Evolutionary conservation across 768 basidiomycete genomes (phyloP), one percentile per base, ranked within the genome.

Genomic region (Paxillus involutus): DNA sequence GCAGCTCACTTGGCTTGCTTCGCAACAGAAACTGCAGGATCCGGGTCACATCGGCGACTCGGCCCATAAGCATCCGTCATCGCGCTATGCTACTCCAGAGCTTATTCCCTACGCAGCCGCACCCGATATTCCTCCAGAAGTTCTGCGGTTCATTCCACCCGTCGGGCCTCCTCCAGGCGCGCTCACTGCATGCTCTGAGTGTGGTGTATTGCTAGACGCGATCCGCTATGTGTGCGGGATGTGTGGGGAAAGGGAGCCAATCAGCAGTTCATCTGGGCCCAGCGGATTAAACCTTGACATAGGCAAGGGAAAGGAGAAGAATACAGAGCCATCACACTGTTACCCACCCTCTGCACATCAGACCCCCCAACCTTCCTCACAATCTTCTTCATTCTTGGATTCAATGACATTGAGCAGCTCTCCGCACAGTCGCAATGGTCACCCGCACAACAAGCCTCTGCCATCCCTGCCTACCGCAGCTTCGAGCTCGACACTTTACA

Each of bases 141-240:
- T 83, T 1, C 74, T 85, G 13, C 81, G 79, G 37, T 80, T 75
- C 53, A 69, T 81, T 24, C 75, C 75, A 2, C 73, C 78, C 3
- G 63, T 72, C 19, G 74, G 73, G 1, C 80, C 86, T 19, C 81
- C 86, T 9, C 75, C 80, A 5, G 80, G 82, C 24, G 77, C 79
- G 44, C 80, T 90, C 16, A 92, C 93, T 1, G 81, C 84, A 46
- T 98, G 95, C 69, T 94, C 92, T 1, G 82, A 83, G 44, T 98
- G 95, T 61, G 88, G 88, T 13, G 69, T 77, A 0, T 63, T 84
- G 6, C 74, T 98, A 17, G 88, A 92, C 48, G 80, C 83, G n/a
- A 84, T 96, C 67, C 85, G 91, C 44, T 97, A 98, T 68, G 86
- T 95, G 13, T 98, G 95, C 64, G 80, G 86, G 4, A 88, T 85